Conservation (phyloP, 1,139 yeast genomes). For the Pichia kudriavzevii region DNA sequence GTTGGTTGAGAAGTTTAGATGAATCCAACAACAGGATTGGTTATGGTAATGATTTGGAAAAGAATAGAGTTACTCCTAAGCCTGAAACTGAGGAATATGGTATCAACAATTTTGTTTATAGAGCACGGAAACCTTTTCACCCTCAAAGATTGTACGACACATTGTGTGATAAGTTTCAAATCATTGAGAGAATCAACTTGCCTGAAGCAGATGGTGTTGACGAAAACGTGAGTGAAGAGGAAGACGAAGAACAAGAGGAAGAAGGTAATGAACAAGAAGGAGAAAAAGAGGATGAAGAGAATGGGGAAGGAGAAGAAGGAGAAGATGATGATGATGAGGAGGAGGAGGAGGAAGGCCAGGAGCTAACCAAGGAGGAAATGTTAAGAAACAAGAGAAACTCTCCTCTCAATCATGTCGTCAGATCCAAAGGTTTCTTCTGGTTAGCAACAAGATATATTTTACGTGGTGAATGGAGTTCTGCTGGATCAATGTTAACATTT, state of each 20-base stretch:
- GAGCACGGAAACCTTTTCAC: slow-evolving; percentile 36
- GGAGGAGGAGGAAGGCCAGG: slow-evolving; percentile 5
- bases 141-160: slow-evolving; percentile 35
- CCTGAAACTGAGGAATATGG: slow-evolving; percentile 37
- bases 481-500: slow-evolving; percentile 38
- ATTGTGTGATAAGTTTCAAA: slow-evolving; percentile 32
- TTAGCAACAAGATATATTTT: slow-evolving; percentile 36
- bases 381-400: slow-evolving; percentile 31
- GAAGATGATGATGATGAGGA: slow-evolving; percentile 22
- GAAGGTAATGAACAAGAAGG: slow-evolving; percentile 8
- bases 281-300: slow-evolving; percentile 18
- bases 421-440: slow-evolving; percentile 43
- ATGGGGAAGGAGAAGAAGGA: slow-evolving; percentile 16
- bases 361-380: slow-evolving; percentile 8
- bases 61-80: slow-evolving; percentile 26
- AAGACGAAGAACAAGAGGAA: slow-evolving; percentile 14
- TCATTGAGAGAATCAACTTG: slow-evolving; percentile 14
- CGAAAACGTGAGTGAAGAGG: slow-evolving; percentile 19
- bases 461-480: slow-evolving; percentile 42
- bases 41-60: slow-evolving; percentile 25
- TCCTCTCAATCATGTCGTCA: slow-evolving; percentile 32
- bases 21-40: slow-evolving; percentile 36
- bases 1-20: slow-evolving; percentile 38
- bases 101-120: slow-evolving; percentile 36
- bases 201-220: slow-evolving; percentile 5